Evolutionary conservation across 306 rosid genomes (phyloP).

Genomic region (Citrullus amarus): DNA sequence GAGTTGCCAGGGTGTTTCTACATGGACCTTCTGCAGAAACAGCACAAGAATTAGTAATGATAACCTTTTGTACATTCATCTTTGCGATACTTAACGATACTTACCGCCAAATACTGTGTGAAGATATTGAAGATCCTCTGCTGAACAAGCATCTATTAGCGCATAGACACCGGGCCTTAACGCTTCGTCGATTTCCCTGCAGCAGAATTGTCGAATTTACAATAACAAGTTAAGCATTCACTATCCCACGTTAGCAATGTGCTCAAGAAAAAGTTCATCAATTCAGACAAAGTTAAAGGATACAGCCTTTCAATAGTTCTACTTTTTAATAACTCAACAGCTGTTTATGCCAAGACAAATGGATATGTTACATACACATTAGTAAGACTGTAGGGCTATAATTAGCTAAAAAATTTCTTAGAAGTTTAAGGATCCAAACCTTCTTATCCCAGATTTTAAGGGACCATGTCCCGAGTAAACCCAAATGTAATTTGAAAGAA

Average conservation of each 20-base stretch:
- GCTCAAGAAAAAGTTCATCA: neutral
- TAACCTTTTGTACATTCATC: neutral
- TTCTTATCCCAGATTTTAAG: conserved; percentile 54
- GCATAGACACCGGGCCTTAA: conserved; percentile 79
- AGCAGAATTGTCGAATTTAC: neutral
- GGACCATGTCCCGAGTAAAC: conserved; percentile 77
- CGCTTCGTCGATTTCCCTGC: conserved; percentile 86
- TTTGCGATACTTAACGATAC: neutral
- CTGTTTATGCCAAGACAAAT: neutral
- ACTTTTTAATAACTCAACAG: neutral
- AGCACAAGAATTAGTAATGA: neutral
- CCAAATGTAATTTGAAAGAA: conserved; percentile 59
- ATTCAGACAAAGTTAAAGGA: neutral
- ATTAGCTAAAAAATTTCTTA: neutral
- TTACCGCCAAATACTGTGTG: conserved; percentile 85
- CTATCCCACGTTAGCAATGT: neutral
- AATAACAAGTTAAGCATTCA: neutral
- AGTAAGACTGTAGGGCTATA: neutral
- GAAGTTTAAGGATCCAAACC: conserved; percentile 24
- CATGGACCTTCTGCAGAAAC: conserved; percentile 89
- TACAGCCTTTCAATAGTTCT: neutral
- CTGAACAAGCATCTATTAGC: conserved; percentile 59
- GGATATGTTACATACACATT: neutral
- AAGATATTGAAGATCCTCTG: conserved; percentile 83
- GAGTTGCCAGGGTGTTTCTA: conserved; percentile 59